Conservation (phyloP, 2,329 filamentous ascomycete species). For the Periconia digitata region DNA sequence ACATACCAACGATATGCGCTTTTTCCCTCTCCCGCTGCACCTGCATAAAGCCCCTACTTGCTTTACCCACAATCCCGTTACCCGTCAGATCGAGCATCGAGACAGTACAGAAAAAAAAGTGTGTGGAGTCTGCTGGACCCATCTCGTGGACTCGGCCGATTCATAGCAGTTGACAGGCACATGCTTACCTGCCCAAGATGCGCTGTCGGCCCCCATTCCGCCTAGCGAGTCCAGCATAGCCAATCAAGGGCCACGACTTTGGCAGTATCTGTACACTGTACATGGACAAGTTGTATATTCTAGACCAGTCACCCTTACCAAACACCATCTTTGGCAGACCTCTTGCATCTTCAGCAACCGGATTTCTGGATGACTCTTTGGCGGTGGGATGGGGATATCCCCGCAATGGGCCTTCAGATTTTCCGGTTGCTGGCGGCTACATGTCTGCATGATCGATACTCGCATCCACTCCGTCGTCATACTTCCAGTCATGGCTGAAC, state of each 20-base stretch:
- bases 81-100: conserved; percentile 3
- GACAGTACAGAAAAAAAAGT: not conserved
- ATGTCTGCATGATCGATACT: not conserved
- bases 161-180: no score
- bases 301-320: not conserved
- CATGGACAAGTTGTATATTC: not conserved
- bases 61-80: conserved; percentile 5
- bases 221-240: not conserved
- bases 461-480: not conserved
- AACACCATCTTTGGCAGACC: not conserved
- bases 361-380: not conserved
- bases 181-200: conserved; percentile 9
- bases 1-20: no score
- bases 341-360: not conserved
- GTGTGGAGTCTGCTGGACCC: not conserved
- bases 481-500: no score
- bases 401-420: no score
- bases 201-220: conserved; percentile 6
- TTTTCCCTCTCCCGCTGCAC: no score
- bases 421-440: no score
- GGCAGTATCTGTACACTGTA: not conserved
- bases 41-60: not conserved
- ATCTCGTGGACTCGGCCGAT: no score
- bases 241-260: not conserved
- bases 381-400: not conserved